A percentile compares a stretch with the other conserved stretches of the same genome.
Conservation (phyloP, 805 yeast genomes). For the Zygosaccharomyces pseudorouxii region DNA sequence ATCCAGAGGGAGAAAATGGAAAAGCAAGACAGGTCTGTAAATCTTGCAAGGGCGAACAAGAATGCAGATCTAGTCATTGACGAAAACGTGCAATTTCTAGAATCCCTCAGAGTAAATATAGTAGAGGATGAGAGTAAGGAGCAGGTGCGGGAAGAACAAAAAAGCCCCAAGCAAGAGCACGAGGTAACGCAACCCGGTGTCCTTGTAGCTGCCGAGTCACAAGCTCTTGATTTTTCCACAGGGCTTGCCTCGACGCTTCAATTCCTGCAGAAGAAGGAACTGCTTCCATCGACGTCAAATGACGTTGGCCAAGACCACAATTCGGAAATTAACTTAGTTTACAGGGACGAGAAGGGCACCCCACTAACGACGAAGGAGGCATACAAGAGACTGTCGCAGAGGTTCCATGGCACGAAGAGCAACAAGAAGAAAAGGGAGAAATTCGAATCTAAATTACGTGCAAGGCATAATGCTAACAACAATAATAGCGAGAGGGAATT, state of each 20-base stretch:
- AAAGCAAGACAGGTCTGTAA: conserved; percentile 17
- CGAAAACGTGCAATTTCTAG: conserved; percentile 36
- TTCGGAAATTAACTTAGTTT: conserved; percentile 46
- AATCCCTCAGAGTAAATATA: conserved; percentile 16
- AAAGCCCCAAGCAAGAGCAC: neutral
- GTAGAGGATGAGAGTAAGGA: conserved; percentile 3
- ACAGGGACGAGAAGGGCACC: conserved; percentile 62
- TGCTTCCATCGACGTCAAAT: conserved; percentile 10
- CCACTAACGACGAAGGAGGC: conserved; percentile 63
- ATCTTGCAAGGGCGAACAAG: conserved; percentile 14
- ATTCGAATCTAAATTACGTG: conserved; percentile 20
- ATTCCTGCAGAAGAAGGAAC: conserved; percentile 20
- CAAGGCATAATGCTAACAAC: conserved; percentile 15
- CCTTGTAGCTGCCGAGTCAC: neutral
- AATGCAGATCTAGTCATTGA: conserved; percentile 36
- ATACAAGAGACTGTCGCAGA: conserved; percentile 68
- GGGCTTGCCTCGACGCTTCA: conserved; percentile 32
- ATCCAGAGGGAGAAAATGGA: conserved; percentile 32
- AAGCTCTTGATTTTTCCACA: conserved; percentile 21
- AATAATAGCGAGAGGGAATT: neutral
- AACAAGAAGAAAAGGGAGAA: conserved; percentile 27
- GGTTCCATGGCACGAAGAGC: conserved; percentile 60
- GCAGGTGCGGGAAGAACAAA: neutral
- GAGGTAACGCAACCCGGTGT: neutral
- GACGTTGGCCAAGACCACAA: conserved; percentile 31